Evolutionary conservation across 306 rosid genomes (phyloP), one percentile per base, ranked within the genome.

Genomic region (Dryas alaskensis): DNA sequence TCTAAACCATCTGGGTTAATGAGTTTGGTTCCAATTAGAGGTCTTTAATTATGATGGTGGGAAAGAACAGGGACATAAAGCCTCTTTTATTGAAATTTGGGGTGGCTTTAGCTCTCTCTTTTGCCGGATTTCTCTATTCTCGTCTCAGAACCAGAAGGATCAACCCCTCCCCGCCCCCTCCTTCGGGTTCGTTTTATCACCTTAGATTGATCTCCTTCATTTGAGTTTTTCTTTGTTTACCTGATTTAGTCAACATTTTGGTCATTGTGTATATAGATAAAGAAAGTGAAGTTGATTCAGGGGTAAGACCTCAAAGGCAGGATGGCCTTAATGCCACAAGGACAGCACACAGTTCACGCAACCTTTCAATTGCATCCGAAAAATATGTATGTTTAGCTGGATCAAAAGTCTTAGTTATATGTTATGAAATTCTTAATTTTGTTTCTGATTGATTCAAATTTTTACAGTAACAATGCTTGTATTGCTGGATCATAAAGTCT

Each of bases 81-180:
- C 96, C 89, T 66, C 10, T 80, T 61, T 48, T 94, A 43, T 19
- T 91, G 60, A 89, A 89, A 67, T 52, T 89, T 79, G 97, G 95
- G 61, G 68, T 91, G 79, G 94, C 88, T 74, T 76, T 94, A 54
- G 92, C 87, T 64, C 57, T 93, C 73, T 88, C 96, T 16, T 84
- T 93, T 73, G 98, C 96, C 72, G 91, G 97, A 46, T 85, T 85
- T 70, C 43, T 89, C 63, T 85, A 27, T 50, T 82, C 92, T 74
- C 90, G 87, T 74, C 19, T 80, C 73, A 81, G 79, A 89, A 69
- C 31, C 54, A 77, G 76, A 82, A 83, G 78, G 63, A 75, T 65
- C 80, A 86, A 75, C 48, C 79, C 79, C 48, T 73, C 86, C 55
- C 42, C 53, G 60, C 50, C 79, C 46, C 75, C 82, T 65, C 84